Evolutionary conservation across 2,329 filamentous ascomycete species (phyloP).

Genomic region (Corynespora cassiicola): DNA sequence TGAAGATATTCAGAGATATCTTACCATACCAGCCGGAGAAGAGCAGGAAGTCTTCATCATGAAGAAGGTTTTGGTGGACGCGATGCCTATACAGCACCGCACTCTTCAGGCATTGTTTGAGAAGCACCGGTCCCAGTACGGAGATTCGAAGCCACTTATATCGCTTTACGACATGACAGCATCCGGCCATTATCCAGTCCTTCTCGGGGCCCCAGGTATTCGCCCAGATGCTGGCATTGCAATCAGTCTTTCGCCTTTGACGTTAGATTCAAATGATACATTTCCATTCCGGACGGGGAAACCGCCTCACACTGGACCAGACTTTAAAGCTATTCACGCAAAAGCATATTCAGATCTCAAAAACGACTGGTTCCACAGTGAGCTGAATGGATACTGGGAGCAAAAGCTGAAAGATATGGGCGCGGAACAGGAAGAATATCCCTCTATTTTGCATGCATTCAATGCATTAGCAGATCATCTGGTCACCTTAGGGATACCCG

Average conservation of each 20-base stretch:
- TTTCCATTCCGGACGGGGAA: slow-evolving; percentile 21
- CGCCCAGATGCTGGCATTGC: slow-evolving; percentile 46
- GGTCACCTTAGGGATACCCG: slow-evolving; percentile 44
- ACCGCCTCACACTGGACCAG: slow-evolving; percentile 15
- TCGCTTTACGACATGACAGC: slow-evolving; percentile 52
- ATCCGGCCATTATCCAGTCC: slow-evolving; percentile 37
- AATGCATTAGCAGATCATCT: slow-evolving; percentile 29
- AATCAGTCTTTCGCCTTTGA: slow-evolving; percentile 39
- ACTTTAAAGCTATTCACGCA: slow-evolving; percentile 16
- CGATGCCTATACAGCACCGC: slow-evolving; percentile 41
- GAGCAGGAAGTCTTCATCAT: slow-evolving; percentile 42
- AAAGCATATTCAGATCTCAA: slow-evolving; percentile 13
- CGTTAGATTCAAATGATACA: slow-evolving; percentile 22
- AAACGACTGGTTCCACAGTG: slow-evolving; percentile 7
- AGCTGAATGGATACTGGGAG: slow-evolving; percentile 25
- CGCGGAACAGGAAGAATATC: slow-evolving; percentile 10
- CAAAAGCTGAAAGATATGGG: slow-evolving; percentile 19
- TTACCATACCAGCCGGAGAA: slow-evolving; percentile 29
- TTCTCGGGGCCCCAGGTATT: slow-evolving; percentile 47
- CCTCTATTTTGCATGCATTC: slow-evolving; percentile 25
- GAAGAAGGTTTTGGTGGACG: slow-evolving; percentile 41
- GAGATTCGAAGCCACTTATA: slow-evolving; percentile 48
- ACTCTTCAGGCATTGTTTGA: slow-evolving; percentile 40
- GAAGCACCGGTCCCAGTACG: slow-evolving; percentile 34
- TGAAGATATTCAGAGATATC: slow-evolving; percentile 26